Percentiles rank a stretch among this genome's conserved stretches.
Evolutionary conservation across 768 basidiomycete genomes (phyloP).

Genomic region (Strobilomyces confusus): DNA sequence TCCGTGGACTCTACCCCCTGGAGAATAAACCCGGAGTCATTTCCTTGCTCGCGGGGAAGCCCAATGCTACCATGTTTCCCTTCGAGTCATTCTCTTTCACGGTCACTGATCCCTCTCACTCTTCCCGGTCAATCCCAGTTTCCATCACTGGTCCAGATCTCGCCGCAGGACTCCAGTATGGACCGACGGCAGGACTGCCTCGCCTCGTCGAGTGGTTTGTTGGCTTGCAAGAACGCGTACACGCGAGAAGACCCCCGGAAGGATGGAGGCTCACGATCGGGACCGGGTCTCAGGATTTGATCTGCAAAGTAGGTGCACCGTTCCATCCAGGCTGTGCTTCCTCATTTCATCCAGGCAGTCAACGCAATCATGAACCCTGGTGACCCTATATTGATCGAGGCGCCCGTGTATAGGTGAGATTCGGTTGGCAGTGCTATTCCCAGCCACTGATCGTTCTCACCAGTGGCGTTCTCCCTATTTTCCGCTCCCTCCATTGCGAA

Average conservation of each 20-base stretch:
- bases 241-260: slow-evolving; percentile 56
- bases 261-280: slow-evolving; percentile 81
- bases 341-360: slow-evolving; percentile 50
- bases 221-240: slow-evolving; percentile 65
- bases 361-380: slow-evolving; percentile 69
- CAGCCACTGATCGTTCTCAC: slow-evolving; percentile 5
- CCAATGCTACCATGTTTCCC: slow-evolving; percentile 87
- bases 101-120: slow-evolving; percentile 46
- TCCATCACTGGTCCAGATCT: slow-evolving; percentile 58
- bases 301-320: slow-evolving; percentile 63
- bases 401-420: slow-evolving; percentile 71
- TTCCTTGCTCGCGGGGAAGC: slow-evolving; percentile 86
- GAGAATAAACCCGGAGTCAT: slow-evolving; percentile 77
- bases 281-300: slow-evolving; percentile 82
- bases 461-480: slow-evolving; percentile 66
- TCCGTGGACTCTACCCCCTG: slow-evolving; percentile 68
- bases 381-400: slow-evolving; percentile 78
- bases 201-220: slow-evolving; percentile 65
- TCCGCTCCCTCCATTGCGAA: slow-evolving; percentile 52
- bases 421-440: slow-evolving; percentile 9
- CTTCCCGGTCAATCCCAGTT: slow-evolving; percentile 43
- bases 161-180: slow-evolving; percentile 70
- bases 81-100: slow-evolving; percentile 76
- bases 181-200: slow-evolving; percentile 64
- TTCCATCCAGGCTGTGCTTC: not conserved